phyloP scores from a whole-genome alignment of 805 yeast species.

The Pichia eremophila region DNA sequence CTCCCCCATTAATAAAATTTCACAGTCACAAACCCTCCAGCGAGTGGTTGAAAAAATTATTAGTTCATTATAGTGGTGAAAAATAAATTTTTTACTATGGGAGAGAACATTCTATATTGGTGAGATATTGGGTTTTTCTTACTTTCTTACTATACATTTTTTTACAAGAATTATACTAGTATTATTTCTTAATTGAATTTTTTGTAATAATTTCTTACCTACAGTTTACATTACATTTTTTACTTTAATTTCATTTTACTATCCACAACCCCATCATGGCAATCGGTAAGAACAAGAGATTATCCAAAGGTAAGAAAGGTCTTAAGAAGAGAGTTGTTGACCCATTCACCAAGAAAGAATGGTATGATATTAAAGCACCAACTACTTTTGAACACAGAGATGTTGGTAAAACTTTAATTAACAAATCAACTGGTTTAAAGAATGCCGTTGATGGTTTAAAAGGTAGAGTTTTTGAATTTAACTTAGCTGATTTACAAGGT shows the following conservation, averaged over 20 bases:
- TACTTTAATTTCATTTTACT: neutral
- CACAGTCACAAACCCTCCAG: no score
- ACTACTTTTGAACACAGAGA: slow-evolving; percentile 97
- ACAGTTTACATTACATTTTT: neutral
- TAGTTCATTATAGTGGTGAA: no score
- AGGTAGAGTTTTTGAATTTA: slow-evolving; percentile 95
- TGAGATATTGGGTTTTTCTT: no score
- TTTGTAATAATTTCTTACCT: no score
- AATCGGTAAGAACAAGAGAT: slow-evolving; percentile 66
- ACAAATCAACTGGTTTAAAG: slow-evolving; percentile 97
- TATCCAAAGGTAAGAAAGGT: slow-evolving; percentile 89
- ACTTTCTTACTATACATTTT: no score
- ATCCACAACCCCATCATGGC: slow-evolving; percentile 36
- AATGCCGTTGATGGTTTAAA: slow-evolving; percentile 96
- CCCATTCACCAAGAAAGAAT: slow-evolving; percentile 98
- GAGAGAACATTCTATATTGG: no score
- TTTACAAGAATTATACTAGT: no score
- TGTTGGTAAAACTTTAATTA: slow-evolving; percentile 97
- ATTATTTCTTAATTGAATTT: no score
- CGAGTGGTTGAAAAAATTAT: no score
- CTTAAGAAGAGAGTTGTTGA: slow-evolving; percentile 98
- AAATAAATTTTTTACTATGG: no score
- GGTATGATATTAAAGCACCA: slow-evolving; percentile 98
- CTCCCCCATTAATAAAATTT: no score
- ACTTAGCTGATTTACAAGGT: slow-evolving; percentile 95